Base-by-base conservation (phyloP, 2,329 filamentous ascomycete species). In the Nannizzia gypsea region DNA sequence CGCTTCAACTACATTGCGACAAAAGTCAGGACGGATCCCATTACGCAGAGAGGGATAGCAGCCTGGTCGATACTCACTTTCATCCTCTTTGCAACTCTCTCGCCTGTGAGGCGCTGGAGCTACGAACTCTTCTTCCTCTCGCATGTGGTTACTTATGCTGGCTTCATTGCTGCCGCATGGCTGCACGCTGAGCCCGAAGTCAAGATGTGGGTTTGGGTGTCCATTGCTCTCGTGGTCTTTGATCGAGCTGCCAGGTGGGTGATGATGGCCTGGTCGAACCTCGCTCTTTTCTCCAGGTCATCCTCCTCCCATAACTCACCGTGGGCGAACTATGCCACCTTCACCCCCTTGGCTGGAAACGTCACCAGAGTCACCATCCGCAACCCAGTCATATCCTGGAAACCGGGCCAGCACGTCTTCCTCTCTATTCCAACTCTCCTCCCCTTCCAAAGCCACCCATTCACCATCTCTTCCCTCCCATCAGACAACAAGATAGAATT, bases 401-500 rank as follows among this genome's bases (percentile, higher is more conserved):
- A 70, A 28, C 77, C 84, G 2, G 84, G 84, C 0, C 83, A 87
- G 62, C 83, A 87, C 67, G 76, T 82, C 0, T 84, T 85, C 64
- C 71, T 87, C 1, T 80, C 80, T 3, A 84, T 76, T 65, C 83
- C 80, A 65, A 76, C 75, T 0, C 67, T 84, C 40, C 75, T 77
- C 17, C 82, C 81, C 0, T 70, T 86, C 1, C 81, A 86, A 65
- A 80, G 79, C 24, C 84, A 87, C 64, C 84, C 84, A 0, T 86
- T 86, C 66, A 86, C 83, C 1, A 82, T 86, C 61, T 73, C 80
- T 2, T 82, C 80, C 0, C 74, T 84, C 11, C 79, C 81, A 0
- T 73, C 74, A 42, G 81, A 84, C 65, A 74, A 76, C 0, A 78
- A 76, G 60, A 74, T 84, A 68, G 80, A 83, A 57, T 83, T 85